phyloP scores from a whole-genome alignment of 75 land plant species.

The Picea glauca region DNA sequence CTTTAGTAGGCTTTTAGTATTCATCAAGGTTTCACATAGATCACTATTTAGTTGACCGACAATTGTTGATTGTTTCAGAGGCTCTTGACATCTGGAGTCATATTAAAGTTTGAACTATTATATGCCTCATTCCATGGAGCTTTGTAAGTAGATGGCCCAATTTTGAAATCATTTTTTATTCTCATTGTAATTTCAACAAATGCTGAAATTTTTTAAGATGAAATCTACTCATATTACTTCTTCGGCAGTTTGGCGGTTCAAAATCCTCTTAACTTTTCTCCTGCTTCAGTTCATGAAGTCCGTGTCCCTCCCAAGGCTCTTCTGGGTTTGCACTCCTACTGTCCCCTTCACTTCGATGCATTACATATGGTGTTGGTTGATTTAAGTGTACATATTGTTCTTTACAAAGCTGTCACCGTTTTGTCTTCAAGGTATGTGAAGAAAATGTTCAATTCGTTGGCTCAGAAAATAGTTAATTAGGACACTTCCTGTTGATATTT shows the following conservation, averaged over 20 bases:
- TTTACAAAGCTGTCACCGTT: conserved; percentile 35
- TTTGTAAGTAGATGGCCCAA: conserved; percentile 35
- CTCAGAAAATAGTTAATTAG: not conserved
- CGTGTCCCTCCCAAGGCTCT: conserved; percentile 77
- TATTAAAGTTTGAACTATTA: conserved; percentile 76
- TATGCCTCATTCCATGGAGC: conserved; percentile 46
- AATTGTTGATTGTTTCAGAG: conserved; percentile 27
- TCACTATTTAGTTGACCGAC: not conserved
- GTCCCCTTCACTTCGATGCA: conserved; percentile 83
- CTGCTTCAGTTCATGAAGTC: conserved; percentile 75
- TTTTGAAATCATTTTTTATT: not conserved
- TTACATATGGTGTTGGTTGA: conserved; percentile 81
- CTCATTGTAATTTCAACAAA: not conserved
- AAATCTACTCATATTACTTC: not conserved
- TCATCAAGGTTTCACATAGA: not conserved
- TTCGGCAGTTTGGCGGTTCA: conserved; percentile 33
- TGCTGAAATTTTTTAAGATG: not conserved
- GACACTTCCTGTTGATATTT: not conserved
- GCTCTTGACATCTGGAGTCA: conserved; percentile 45
- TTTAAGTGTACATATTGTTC: conserved; percentile 49
- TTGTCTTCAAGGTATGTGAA: conserved; percentile 20
- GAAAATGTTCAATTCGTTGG: conserved; percentile 2
- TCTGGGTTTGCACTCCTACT: conserved; percentile 74
- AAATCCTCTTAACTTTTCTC: conserved; percentile 27
- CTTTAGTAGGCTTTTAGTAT: too few relatives aligned